Evolutionary conservation across 208 protist genomes (phyloP), one percentile per base, ranked within the genome.

Genomic region (Lotmaria passim): DNA sequence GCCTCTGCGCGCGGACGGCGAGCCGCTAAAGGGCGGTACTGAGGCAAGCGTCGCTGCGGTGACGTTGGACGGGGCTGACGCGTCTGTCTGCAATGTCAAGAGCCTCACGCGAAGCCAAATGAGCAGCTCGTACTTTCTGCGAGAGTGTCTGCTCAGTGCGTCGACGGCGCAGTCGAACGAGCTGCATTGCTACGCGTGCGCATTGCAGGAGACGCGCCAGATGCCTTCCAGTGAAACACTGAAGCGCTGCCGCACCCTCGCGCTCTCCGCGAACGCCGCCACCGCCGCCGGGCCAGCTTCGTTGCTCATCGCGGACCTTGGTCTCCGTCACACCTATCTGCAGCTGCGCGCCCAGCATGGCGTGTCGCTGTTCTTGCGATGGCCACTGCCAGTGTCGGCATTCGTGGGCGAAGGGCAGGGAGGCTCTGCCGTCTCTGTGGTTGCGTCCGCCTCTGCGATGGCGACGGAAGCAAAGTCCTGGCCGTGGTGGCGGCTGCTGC

Each of bases 341-440:
- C 56, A 69, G 6, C 68, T 86, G 33, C 77, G 87, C 2, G n/a
- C 73, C 4, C 31, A 79, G 41, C 86, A 81, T 64, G 86, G 83
- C 6, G 63, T 91, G 23, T 79, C 84, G 53, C 72, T 95, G 21
- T 95, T 93, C 63, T 55, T 93, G 19, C 78, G 90, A 3, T 91
- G 72, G 69, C 79, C 75, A 8, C 48, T 76, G 14, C 70, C 65
- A 7, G 7, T 24, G 11, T 39, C 51, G 1, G 23, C 46, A 3
- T 19, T 17, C 8, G 44, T 30, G 5, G 43, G 46, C 46, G 46
- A 11, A 17, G 46, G 15, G 2, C 21, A 12, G 15, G 57, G 61
- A 21, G 28, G 31, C 23, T 44, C 26, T 26, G 39, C 38, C 12
- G 33, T 52, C 19, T 31, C 61, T 15, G 23, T n/a, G 19, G 34